Conservation (phyloP, 805 yeast genomes). For the Cyberlindnera lachancei region DNA sequence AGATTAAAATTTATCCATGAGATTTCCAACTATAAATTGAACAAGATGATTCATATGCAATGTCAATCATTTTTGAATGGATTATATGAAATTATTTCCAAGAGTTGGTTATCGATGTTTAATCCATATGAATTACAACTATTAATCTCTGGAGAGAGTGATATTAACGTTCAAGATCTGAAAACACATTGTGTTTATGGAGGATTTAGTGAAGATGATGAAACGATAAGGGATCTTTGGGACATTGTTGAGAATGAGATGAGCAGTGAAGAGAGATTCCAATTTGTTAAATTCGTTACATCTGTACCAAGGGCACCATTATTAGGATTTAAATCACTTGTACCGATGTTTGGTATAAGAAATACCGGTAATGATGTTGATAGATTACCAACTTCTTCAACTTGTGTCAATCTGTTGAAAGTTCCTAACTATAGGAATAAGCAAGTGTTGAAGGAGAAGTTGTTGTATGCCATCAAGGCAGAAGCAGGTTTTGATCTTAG, state of each 20-base stretch:
- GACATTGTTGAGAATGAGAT: conserved; percentile 67
- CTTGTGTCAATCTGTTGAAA: conserved; percentile 84
- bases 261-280: conserved; percentile 50
- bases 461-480: conserved; percentile 71
- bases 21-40: conserved; percentile 72
- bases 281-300: conserved; percentile 80
- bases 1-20: conserved; percentile 68
- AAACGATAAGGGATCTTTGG: conserved; percentile 67
- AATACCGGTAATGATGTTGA: conserved; percentile 46
- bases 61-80: conserved; percentile 64
- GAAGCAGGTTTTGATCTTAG: conserved; percentile 80
- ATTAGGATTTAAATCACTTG: conserved; percentile 68
- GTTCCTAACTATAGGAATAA: conserved; percentile 76
- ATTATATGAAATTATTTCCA: conserved; percentile 55
- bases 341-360: conserved; percentile 76
- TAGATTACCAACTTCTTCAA: conserved; percentile 77
- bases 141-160: conserved; percentile 66
- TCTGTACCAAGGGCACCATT: conserved; percentile 90
- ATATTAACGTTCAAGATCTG: conserved; percentile 67
- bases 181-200: conserved; percentile 54
- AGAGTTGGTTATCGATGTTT: conserved; percentile 78
- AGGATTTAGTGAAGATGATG: conserved; percentile 47
- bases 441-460: conserved; percentile 46
- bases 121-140: conserved; percentile 77
- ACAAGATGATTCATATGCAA: conserved; percentile 50